Base-by-base conservation (phyloP, 2,329 filamentous ascomycete genomes). In the Fonsecaea erecta region DNA sequence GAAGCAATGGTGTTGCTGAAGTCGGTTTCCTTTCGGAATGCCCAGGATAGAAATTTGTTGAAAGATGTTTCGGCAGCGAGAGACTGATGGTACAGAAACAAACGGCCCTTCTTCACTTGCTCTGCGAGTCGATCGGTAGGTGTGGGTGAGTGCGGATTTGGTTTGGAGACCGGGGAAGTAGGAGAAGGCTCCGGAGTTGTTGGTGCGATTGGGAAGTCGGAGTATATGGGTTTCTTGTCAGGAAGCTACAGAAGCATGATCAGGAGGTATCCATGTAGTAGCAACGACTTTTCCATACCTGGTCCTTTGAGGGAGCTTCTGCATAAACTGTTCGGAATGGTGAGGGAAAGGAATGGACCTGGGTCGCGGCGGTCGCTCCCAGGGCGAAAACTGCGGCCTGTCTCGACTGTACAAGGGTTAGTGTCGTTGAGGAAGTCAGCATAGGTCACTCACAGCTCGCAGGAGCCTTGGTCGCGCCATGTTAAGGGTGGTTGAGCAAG, bases 1-100 rank as follows among this genome's bases (percentile, higher is more conserved):
- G 90, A 93, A 65, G 93, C 92, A 71, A 99, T 80, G 67, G 95
- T 98, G 78, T 85, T 86, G 73, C 94, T 96, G 82, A 98, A 93
- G 75, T 88, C 91, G 77, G 90, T 88, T 83, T 99, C 95, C 71
- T 96, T 88, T 76, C 88, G 80, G 75, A 99, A 91, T 71, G 90
- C 90, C 70, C 85, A 86, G 77, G 92, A 90, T 80, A 97, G 89
- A 72, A 90, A 84, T 72, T 83, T 79, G 84, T 99, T 97, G 80
- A 97, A 86, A 74, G 88, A 85, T 78, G 92, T 88, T 82, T 98
- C 94, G 73, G 89, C 87, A 62, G 83, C 79, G 62, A 89, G 86
- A 65, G 90, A 90, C 75, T 93, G 87, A 59, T 83, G 79, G 83
- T 98, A 90, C 52, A 97, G 83, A 76, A 90, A 90, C 68, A 97